These are phyloP conservation scores for Xylaria castorea DNA, from an alignment of 495 filamentous ascomycete genomes.

Conservation along the genomic window DNA sequence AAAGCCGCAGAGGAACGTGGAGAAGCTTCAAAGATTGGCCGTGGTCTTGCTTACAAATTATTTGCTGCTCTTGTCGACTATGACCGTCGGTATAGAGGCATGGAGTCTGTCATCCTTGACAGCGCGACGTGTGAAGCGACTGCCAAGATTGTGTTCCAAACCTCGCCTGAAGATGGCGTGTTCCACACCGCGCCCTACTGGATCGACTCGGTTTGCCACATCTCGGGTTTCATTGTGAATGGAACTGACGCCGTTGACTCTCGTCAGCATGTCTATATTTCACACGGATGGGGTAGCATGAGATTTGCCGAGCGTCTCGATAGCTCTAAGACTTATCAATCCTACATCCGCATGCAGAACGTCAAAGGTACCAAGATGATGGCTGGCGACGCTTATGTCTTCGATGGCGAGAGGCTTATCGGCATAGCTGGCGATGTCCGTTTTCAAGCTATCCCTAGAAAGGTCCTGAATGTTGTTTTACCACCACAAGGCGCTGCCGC, in stretches of 20 bases:
- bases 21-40: slow-evolving; percentile 65
- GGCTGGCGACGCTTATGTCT: slow-evolving; percentile 69
- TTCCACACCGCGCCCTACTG: slow-evolving; percentile 74
- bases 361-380: slow-evolving; percentile 59
- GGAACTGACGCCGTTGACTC: slow-evolving; percentile 75
- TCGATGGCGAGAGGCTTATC: slow-evolving; percentile 67
- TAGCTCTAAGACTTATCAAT: slow-evolving; percentile 69
- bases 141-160: slow-evolving; percentile 70
- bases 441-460: slow-evolving; percentile 71
- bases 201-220: slow-evolving; percentile 72
- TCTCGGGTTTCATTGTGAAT: slow-evolving; percentile 83
- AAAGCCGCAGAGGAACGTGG: slow-evolving; percentile 57
- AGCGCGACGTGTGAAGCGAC: slow-evolving; percentile 75
- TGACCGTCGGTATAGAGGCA: slow-evolving; percentile 68
- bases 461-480: slow-evolving; percentile 69
- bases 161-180: slow-evolving; percentile 61
- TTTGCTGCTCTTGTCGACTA: slow-evolving; percentile 77
- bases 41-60: slow-evolving; percentile 79
- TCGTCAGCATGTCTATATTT: slow-evolving; percentile 74
- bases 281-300: slow-evolving; percentile 81
- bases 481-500: slow-evolving; percentile 61
- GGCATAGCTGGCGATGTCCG: slow-evolving; percentile 60
- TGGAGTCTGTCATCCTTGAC: slow-evolving; percentile 80
- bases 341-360: slow-evolving; percentile 72
- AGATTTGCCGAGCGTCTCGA: slow-evolving; percentile 70